Conservation (phyloP, 371 early-diverging fungal genomes). For the Haplosporangium sp. region DNA sequence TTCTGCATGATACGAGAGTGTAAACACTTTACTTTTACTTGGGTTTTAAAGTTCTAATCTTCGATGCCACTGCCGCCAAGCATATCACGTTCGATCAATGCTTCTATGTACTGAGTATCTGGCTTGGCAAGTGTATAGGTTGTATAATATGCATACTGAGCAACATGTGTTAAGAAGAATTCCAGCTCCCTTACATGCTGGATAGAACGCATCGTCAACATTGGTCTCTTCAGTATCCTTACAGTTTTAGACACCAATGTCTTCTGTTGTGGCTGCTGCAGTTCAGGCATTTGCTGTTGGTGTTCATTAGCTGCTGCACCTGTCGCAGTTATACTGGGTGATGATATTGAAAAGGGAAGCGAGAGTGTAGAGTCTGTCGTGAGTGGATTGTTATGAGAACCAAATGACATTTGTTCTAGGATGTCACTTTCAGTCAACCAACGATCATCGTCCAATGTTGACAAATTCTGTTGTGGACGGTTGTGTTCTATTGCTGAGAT, state of each 20-base stretch:
- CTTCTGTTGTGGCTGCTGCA: conserved; percentile 6
- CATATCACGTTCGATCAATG: conserved; percentile 78
- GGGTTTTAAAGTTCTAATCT: conserved; percentile 14
- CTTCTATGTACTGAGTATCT: conserved; percentile 81
- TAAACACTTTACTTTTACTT: neutral
- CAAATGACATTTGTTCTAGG: conserved; percentile 46
- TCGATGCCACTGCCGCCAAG: conserved; percentile 62
- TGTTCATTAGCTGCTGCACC: neutral
- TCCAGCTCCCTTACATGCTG: conserved; percentile 76
- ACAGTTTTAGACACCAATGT: neutral
- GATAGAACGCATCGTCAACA: conserved; percentile 78
- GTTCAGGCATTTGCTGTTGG: neutral
- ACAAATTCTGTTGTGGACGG: conserved; percentile 22
- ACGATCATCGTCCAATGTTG: conserved; percentile 24
- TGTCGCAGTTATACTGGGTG: neutral
- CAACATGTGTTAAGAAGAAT: conserved; percentile 80
- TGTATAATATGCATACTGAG: conserved; percentile 78
- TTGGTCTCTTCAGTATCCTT: conserved; percentile 72
- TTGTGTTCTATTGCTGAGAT: conserved; percentile 2
- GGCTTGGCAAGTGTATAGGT: conserved; percentile 78
- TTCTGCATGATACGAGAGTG: too few relatives aligned
- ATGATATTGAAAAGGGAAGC: conserved; percentile 15
- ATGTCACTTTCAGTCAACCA: conserved; percentile 48
- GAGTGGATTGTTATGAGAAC: conserved; percentile 3
- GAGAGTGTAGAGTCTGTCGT: conserved; percentile 14